Evolutionary conservation across 495 filamentous ascomycete species (phyloP), one percentile per base, ranked within the genome.

Genomic region (Amorphotheca resinae): DNA sequence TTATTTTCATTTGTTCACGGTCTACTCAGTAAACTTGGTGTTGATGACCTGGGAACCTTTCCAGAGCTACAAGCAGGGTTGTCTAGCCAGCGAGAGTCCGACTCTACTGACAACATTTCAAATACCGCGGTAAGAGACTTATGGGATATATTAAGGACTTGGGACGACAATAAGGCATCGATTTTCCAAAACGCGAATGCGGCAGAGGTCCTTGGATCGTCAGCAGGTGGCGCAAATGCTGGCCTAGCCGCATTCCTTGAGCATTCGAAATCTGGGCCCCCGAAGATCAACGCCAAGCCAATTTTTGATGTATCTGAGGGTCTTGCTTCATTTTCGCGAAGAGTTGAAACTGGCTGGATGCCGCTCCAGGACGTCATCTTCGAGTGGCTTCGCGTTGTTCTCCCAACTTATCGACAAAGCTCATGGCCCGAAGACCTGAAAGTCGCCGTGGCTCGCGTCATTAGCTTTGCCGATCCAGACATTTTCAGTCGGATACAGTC

Each of bases 381-480:
- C 45, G 68, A 70, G 33, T 93, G 82, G 75, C 58, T 85, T 11
- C 68, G 67, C 40, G 60, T 66, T 22, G 59, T 91, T 28, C 61
- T 66, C 9, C 72, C 65, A 8, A 70, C 69, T 17, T 95, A 95
- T 55, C 62, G 67, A 12, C 55, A 55, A 8, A 73, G 64, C 48
- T 64, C 76, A 36, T 95, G 88, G 88, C 65, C 86, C 0, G 74
- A 82, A 14, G 56, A 58, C 3, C 63, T 93, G 48, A 94, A 93
- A 62, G 68, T 73, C 11, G 69, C 72, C 0, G 69, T 87, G 0
- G 70, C 83, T 0, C 73, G 82, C 48, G 61, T 87, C 12, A 68
- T 88, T 30, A 72, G 76, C 30, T 67, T 64, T 14, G 63, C 81
- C 6, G 82, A 93, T 50, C 79, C 79, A n/a, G 72, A 62, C 38